phyloP scores from a whole-genome alignment of 805 yeast genomes.

The Wickerhamomyces xylosicus region DNA sequence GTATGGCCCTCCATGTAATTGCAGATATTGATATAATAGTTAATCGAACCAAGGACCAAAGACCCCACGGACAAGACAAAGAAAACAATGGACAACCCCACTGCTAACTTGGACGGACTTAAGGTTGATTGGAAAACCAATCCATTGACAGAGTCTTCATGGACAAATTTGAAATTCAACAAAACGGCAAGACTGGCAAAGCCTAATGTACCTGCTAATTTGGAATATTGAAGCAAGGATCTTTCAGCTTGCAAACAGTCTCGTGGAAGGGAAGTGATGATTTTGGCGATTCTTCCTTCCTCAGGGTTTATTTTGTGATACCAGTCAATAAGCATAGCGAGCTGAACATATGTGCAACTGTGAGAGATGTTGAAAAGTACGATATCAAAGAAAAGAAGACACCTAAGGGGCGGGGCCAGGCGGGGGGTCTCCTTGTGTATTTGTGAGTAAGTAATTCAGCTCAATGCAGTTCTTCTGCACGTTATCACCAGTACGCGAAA shows the following conservation, averaged over 20 bases:
- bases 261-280: conserved; percentile 15
- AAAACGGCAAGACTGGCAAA: conserved; percentile 13
- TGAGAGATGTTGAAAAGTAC: no score
- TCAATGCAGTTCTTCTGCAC: no score
- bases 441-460: no score
- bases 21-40: conserved; percentile 13
- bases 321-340: neutral
- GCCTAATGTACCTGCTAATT: conserved; percentile 12
- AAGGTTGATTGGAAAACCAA: neutral
- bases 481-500: no score
- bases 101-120: conserved; percentile 4
- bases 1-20: conserved; percentile 10
- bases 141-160: neutral
- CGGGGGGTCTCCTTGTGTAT: no score
- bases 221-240: conserved; percentile 14
- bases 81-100: conserved; percentile 8
- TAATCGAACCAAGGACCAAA: conserved; percentile 10
- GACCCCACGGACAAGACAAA: conserved; percentile 7
- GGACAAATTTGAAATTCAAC: conserved; percentile 10
- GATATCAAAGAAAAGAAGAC: no score
- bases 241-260: conserved; percentile 21
- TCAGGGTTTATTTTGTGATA: conserved; percentile 1
- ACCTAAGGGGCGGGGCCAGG: no score
- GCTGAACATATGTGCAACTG: neutral
- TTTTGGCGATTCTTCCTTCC: conserved; percentile 5